A percentile compares a stretch with the other conserved stretches of the same genome.
Conservation (phyloP, 2,329 filamentous ascomycete genomes). For the Arthrobotrys iridis region DNA sequence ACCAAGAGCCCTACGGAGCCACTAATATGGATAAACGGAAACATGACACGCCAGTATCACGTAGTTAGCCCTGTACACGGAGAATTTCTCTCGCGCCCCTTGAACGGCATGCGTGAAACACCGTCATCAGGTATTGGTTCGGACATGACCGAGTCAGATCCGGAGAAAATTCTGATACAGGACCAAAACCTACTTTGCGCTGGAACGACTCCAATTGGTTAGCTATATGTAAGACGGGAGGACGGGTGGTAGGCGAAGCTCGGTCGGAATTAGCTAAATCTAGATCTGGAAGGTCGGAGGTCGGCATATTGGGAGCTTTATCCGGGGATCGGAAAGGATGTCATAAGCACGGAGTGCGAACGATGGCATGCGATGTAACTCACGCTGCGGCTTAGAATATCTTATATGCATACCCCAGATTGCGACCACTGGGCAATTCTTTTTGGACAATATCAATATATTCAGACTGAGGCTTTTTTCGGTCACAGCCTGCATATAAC, state of each 20-base stretch:
- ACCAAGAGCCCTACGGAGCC: slow-evolving; percentile 7
- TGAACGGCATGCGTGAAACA: background rate
- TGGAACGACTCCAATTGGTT: background rate
- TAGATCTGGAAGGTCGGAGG: background rate
- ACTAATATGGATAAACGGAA: slow-evolving; percentile 4
- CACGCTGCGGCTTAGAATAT: background rate
- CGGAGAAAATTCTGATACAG: slow-evolving; percentile 6
- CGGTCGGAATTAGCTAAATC: slow-evolving; percentile 1
- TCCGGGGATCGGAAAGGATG: slow-evolving; percentile 1
- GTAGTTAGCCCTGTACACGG: background rate
- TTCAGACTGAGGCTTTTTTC: background rate
- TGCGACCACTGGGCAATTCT: background rate
- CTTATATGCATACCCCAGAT: background rate
- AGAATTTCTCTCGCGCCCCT: slow-evolving; percentile 6
- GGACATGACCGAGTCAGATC: slow-evolving; percentile 7
- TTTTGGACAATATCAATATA: background rate
- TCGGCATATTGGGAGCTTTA: background rate
- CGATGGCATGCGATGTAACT: slow-evolving; percentile 5
- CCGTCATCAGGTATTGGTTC: background rate
- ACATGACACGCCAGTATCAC: slow-evolving; percentile 17
- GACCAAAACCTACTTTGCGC: background rate
- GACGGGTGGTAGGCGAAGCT: slow-evolving; percentile 4
- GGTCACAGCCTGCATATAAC: background rate
- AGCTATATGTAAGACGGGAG: slow-evolving; percentile 9
- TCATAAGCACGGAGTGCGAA: background rate